These are phyloP conservation scores for Pseudoturritis turrita DNA, from an alignment of 345 rosid genomes.

Conservation along the genomic window DNA sequence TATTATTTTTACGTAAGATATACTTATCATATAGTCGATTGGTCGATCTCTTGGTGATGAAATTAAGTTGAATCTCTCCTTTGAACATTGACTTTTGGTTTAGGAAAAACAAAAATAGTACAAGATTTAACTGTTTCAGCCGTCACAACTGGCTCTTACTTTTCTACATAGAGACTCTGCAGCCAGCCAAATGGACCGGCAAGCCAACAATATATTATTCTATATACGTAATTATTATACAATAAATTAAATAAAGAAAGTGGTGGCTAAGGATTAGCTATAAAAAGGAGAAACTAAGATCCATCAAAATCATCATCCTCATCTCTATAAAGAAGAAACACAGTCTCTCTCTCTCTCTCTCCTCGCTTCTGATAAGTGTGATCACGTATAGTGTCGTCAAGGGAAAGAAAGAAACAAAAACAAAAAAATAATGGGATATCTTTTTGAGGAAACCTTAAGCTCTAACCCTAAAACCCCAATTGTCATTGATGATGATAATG, in stretches of 20 bases:
- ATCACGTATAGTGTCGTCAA: neutral
- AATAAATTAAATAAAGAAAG: no score
- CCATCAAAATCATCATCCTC: neutral
- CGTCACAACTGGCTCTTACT: neutral
- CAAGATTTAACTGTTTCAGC: neutral
- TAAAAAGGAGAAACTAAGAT: neutral
- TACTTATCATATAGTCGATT: neutral
- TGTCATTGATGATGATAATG: conserved; percentile 22
- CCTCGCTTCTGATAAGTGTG: neutral
- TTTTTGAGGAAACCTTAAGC: conserved; percentile 10
- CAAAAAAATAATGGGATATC: neutral
- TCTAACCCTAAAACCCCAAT: neutral
- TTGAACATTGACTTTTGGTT: neutral
- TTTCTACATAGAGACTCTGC: no score
- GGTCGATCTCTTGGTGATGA: neutral
- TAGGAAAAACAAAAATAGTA: neutral
- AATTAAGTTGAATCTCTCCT: neutral
- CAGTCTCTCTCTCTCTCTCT: neutral
- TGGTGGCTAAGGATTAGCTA: neutral
- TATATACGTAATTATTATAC: no score
- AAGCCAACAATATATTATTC: no score
- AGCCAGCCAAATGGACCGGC: no score
- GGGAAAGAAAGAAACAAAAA: neutral
- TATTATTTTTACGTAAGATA: neutral
- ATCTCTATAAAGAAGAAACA: neutral